Conservation (phyloP, 2,329 filamentous ascomycete species). For the Ploettnerulaceae sp. region DNA sequence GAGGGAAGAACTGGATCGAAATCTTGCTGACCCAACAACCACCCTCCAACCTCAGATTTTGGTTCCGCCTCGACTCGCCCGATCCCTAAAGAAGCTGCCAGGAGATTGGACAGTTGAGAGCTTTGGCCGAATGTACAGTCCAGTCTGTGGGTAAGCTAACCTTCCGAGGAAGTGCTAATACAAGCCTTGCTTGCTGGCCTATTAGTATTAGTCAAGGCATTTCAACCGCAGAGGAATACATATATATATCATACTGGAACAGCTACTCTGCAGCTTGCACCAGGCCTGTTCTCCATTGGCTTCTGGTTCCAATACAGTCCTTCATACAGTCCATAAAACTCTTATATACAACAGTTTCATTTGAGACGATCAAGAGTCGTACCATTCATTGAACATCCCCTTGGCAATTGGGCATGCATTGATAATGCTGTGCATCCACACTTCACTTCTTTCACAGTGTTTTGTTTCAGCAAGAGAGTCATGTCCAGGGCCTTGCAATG, state of each 20-base stretch:
- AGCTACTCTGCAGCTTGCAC: no score
- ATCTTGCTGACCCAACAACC: constrained; percentile 21
- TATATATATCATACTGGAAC: neutral
- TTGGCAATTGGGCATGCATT: constrained; percentile 11
- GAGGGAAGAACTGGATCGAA: no score
- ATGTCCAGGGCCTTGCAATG: neutral
- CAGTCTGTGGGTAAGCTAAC: constrained; percentile 3
- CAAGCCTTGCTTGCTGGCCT: neutral
- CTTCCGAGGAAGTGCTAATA: neutral
- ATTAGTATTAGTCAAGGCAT: neutral
- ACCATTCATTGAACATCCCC: neutral
- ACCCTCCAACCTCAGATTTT: constrained; percentile 6
- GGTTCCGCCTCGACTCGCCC: constrained; percentile 5
- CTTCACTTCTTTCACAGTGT: constrained; percentile 11
- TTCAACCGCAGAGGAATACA: neutral
- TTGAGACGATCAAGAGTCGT: neutral
- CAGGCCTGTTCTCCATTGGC: no score
- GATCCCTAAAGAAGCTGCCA: constrained; percentile 13
- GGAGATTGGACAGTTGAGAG: constrained; percentile 26
- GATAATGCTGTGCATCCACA: constrained; percentile 5
- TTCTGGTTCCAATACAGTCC: no score
- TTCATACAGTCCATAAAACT: no score
- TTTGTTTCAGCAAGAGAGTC: constrained; percentile 20
- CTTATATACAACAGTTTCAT: no score
- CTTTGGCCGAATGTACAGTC: constrained; percentile 13